Base-by-base conservation (phyloP, 208 protist genomes). In the Sergeia podlipaevii region DNA sequence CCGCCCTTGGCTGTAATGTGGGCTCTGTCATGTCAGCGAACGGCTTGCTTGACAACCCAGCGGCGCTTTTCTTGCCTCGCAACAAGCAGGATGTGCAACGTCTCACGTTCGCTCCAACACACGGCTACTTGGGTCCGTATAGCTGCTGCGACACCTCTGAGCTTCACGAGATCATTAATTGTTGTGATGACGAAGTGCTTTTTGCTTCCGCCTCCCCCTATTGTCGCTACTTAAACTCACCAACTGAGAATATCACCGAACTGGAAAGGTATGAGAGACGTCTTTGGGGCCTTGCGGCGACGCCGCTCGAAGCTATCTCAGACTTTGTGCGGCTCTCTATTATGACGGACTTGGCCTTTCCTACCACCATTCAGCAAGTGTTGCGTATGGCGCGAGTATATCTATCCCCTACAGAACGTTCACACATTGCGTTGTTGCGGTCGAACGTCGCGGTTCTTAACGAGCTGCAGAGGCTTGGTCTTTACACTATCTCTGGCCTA, bases 21-120 rank as follows among this genome's bases (percentile, higher is more conserved):
- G 83, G 91, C 17, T 73, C 72, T 10, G 68, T 95, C 3, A 96
- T 97, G 89, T 50, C 70, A 17, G 92, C 72, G 20, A 79, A 78
- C 21, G 89, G 83, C 7, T 48, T 97, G 42, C 75, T 96, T 15
- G 60, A 72, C 49, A 97, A 96, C 51, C 92, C 92, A 5, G 79
- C 85, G 2, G 68, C 82, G 46, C 94, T 92, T 42, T 70, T 76
- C 39, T 38, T 58, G 4, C 45, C 30, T 26, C 17, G 45, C 4
- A 0, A n/a, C 21, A 41, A 6, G 3, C 17, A 23, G 41, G 30
- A 27, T 55, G 10, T 10, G 29, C 45, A 26, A 58, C 39, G 4
- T 67, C n/a, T 48, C 37, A n/a, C 29, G 0, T 75, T 65, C 42
- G 41, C 24, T 4, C 36, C 50, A 36, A 24, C 4, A 2, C 13